These are phyloP conservation scores for Bremia lactucae DNA, from an alignment of 352 stramenopile species.

Conservation along the genomic window DNA sequence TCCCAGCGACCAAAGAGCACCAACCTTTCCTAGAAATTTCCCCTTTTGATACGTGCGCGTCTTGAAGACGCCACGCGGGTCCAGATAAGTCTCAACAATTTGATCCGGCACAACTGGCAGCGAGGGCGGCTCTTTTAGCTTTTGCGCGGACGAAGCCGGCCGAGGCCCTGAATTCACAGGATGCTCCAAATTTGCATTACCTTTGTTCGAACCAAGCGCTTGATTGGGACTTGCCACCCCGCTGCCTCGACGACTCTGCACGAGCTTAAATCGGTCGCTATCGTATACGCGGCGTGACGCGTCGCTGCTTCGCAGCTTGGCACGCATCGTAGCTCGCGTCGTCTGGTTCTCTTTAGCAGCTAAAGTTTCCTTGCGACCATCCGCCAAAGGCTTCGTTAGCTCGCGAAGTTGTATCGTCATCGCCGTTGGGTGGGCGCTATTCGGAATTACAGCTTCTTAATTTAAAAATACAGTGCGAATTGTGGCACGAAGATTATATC, in stretches of 20 bases:
- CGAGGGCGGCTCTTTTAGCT: slow-evolving; percentile 28
- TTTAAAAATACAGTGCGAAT: slow-evolving; percentile 15
- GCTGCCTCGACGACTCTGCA: slow-evolving; percentile 23
- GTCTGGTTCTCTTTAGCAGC: background rate
- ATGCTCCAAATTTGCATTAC: slow-evolving; percentile 12
- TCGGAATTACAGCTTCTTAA: slow-evolving; percentile 11
- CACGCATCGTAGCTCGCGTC: background rate
- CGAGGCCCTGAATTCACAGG: background rate
- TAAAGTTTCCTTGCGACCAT: slow-evolving; percentile 20
- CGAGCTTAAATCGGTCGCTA: slow-evolving; percentile 26
- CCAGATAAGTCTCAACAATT: slow-evolving; percentile 57
- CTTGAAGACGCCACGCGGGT: slow-evolving; percentile 40
- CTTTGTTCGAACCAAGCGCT: background rate
- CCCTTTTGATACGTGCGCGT: slow-evolving; percentile 85
- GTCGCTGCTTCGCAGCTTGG: slow-evolving; percentile 15
- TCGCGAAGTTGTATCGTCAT: slow-evolving; percentile 29
- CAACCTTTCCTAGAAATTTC: slow-evolving; percentile 89
- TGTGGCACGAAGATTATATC: slow-evolving; percentile 1
- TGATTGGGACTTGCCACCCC: slow-evolving; percentile 4
- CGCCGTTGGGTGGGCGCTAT: background rate
- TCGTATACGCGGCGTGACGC: slow-evolving; percentile 17
- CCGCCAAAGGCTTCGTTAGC: slow-evolving; percentile 10
- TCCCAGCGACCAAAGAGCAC: background rate
- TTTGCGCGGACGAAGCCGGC: slow-evolving; percentile 2
- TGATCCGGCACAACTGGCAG: slow-evolving; percentile 39